Percentiles rank a stretch among this genome's conserved stretches.
These are phyloP conservation scores for Lolium multiflorum DNA, from an alignment of 176 grass and related monocot genomes.

Conservation along the genomic window DNA sequence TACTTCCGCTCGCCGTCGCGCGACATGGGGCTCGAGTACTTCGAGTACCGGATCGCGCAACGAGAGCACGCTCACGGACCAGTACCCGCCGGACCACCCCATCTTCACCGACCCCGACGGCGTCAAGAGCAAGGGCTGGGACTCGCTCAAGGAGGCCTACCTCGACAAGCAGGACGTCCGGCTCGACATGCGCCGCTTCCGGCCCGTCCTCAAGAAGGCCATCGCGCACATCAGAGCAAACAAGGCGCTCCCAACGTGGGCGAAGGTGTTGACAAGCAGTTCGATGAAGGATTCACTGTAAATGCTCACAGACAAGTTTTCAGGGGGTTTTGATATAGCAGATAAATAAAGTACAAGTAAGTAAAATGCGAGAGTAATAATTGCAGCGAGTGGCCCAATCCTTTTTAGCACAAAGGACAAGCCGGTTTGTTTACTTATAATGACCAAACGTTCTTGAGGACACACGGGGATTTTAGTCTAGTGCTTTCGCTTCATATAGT, in stretches of 20 bases:
- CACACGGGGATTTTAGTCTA: no score
- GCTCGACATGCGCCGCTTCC: constrained; percentile 71
- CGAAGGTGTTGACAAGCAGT: no score
- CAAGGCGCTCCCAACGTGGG: not conserved
- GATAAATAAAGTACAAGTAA: no score
- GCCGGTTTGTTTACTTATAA: no score
- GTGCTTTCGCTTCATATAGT: no score
- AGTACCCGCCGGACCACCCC: constrained; percentile 71
- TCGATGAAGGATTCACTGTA: no score
- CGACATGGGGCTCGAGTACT: constrained; percentile 73
- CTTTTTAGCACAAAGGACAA: no score
- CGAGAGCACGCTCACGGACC: constrained; percentile 83
- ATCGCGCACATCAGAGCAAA: constrained; percentile 47
- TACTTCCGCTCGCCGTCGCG: constrained; percentile 64
- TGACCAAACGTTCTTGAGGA: no score
- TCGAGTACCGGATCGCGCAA: constrained; percentile 81
- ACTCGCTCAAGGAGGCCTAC: constrained; percentile 55
- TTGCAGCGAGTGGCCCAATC: no score
- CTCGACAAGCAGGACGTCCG: constrained; percentile 87
- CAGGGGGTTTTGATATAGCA: no score
- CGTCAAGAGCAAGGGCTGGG: constrained; percentile 65
- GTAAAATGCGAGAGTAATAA: no score
- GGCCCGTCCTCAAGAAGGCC: constrained; percentile 57
- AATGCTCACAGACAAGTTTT: no score
- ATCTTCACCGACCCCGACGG: constrained; percentile 79